Percentiles rank a stretch among this genome's conserved stretches.
These are phyloP conservation scores for Amphibolis antarctica DNA, from an alignment of 106 monocot genomes.

Conservation along the genomic window DNA sequence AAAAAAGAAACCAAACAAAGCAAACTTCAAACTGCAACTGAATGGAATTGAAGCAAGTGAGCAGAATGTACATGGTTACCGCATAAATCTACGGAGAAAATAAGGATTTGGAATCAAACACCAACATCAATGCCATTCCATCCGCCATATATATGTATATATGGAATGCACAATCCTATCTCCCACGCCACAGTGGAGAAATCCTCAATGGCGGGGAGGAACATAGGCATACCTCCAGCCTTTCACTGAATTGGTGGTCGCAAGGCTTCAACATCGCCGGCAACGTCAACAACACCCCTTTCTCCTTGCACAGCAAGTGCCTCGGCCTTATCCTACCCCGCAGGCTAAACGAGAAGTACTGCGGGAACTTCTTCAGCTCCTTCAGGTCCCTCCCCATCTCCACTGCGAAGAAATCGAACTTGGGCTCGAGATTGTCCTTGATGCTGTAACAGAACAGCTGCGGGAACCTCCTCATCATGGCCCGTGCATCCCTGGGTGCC, in stretches of 20 bases:
- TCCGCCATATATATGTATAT: no score
- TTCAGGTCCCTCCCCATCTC: slow-evolving; percentile 33
- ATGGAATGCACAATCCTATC: no score
- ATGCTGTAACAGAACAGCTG: slow-evolving; percentile 45
- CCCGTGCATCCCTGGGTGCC: slow-evolving; percentile 14
- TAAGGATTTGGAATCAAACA: no score
- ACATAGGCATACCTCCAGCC: slow-evolving; percentile 36
- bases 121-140: no score
- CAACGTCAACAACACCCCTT: slow-evolving; percentile 34
- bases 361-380: slow-evolving; percentile 38
- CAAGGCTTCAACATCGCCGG: slow-evolving; percentile 54
- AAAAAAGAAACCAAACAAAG: no score
- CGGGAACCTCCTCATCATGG: slow-evolving; percentile 28
- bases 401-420: slow-evolving; percentile 37
- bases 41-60: no score
- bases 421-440: slow-evolving; percentile 47
- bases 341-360: slow-evolving; percentile 40
- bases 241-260: slow-evolving; percentile 31
- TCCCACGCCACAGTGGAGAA: slow-evolving; percentile 46
- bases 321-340: slow-evolving; percentile 31
- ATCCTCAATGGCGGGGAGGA: slow-evolving; percentile 43
- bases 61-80: no score
- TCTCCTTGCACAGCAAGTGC: slow-evolving; percentile 37
- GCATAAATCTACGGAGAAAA: no score
- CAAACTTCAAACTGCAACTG: no score